Base-by-base conservation (phyloP, 31 red algal species). In the Endocladia muricata region DNA sequence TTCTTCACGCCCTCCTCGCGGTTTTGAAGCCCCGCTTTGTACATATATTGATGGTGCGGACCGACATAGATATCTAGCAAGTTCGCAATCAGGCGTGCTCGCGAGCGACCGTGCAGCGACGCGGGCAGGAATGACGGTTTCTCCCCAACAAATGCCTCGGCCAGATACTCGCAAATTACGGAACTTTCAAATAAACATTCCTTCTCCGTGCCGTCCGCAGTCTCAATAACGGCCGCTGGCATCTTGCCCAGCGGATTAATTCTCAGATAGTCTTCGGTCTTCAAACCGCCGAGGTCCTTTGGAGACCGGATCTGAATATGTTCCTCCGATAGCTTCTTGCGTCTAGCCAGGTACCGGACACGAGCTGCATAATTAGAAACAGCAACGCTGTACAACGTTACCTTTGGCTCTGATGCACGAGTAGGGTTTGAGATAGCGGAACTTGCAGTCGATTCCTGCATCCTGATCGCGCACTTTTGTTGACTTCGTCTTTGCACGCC, bases 111-210 rank as follows among this genome's bases (percentile, higher is more conserved):
- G 34, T 82, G 75, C 15, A 82, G 39, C 4, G 82, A 48, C 7
- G 40, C 42, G 7, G 89, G 89, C 22, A 80, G 31, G 37, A 93
- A 93, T 39, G 61, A 81, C 19, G 89, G 82, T 21, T 64, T 13
- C 32, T 35, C 3, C 15, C 68, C 44, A 9, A 1, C 56, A 55
- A 83, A 93, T 29, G 39, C 51, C 44, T 93, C 89, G 2, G 84
- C 73, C 41, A 93, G 73, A 54, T 93, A 93, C 41, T 93, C 89
- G 64, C 78, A 82, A 29, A 93, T 82, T 23, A 93, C 74, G 61
- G 82, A 78, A 55, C 89, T 93, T 54, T 93, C 89, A 37, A 73
- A 72, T 33, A 82, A 51, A 40, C 25, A 8, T 32, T 58, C 25
- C 6, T 35, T n/a, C 5, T 35, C 23, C 7, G 75, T 23, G 19